These are phyloP conservation scores for Epichloe bromicola DNA, from an alignment of 2,329 filamentous ascomycete species.

Conservation along the genomic window DNA sequence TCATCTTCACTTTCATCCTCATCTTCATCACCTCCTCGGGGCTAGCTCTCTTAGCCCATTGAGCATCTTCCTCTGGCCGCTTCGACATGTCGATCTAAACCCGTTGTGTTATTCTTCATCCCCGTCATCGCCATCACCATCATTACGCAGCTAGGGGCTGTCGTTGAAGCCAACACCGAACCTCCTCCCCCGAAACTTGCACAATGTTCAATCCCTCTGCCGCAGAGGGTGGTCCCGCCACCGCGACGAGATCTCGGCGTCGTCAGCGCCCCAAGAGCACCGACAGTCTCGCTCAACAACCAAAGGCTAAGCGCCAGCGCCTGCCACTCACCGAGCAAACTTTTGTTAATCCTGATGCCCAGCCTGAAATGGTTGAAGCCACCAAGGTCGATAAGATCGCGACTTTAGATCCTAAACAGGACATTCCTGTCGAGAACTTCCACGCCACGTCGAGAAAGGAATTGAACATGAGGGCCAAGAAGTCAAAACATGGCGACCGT, in stretches of 20 bases:
- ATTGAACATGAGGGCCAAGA: conserved; percentile 48
- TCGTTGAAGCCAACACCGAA: neutral
- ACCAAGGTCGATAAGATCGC: conserved; percentile 39
- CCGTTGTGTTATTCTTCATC: neutral
- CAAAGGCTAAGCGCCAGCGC: conserved; percentile 51
- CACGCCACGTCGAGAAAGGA: conserved; percentile 33
- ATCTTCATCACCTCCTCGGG: neutral
- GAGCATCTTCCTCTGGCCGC: conserved; percentile 1
- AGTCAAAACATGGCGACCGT: conserved; percentile 48
- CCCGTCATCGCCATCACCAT: neutral
- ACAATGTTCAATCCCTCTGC: conserved; percentile 48
- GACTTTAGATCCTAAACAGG: conserved; percentile 28
- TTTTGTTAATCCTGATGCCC: conserved; percentile 36
- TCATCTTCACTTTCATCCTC: neutral
- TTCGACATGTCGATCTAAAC: conserved; percentile 9
- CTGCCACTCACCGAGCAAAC: conserved; percentile 44
- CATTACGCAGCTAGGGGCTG: neutral
- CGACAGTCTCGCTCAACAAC: conserved; percentile 41
- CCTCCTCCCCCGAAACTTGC: neutral
- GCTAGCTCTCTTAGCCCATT: conserved; percentile 2
- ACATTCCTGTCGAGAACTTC: conserved; percentile 30
- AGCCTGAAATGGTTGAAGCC: conserved; percentile 40
- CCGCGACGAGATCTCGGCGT: conserved; percentile 46
- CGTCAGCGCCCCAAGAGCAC: conserved; percentile 46
- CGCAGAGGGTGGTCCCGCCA: conserved; percentile 39